Conservation (phyloP, 805 yeast species). For the Cyberlindnera maritima region DNA sequence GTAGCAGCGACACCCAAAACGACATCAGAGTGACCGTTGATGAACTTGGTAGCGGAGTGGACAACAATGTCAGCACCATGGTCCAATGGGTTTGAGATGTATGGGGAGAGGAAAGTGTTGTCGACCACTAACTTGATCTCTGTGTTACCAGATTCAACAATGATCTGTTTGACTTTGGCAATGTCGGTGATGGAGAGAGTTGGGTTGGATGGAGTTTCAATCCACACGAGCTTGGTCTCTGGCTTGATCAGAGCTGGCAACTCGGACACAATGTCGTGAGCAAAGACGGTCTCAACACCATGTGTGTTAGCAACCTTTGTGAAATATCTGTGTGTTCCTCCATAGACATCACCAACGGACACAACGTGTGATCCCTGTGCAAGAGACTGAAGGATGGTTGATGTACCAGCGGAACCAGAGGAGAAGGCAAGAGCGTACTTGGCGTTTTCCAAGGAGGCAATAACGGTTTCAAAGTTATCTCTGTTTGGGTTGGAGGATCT, state of each 20-base stretch:
- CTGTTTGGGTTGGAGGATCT: constrained; percentile 87
- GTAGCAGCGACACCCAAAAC: constrained; percentile 83
- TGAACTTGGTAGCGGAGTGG: constrained; percentile 87
- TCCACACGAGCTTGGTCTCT: constrained; percentile 78
- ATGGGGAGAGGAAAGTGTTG: constrained; percentile 87
- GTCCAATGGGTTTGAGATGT: constrained; percentile 77
- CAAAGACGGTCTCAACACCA: constrained; percentile 68
- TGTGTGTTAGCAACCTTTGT: constrained; percentile 80
- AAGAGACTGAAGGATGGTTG: constrained; percentile 69
- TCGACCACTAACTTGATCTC: constrained; percentile 71
- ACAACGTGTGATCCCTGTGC: constrained; percentile 72
- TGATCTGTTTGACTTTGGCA: constrained; percentile 52
- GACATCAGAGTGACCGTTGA: constrained; percentile 91
- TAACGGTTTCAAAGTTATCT: constrained; percentile 71
- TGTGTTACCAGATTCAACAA: constrained; percentile 47
- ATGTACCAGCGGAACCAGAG: constrained; percentile 87
- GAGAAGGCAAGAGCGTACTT: constrained; percentile 73
- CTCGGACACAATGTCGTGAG: constrained; percentile 60
- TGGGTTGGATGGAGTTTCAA: constrained; percentile 88
- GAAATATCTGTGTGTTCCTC: constrained; percentile 90
- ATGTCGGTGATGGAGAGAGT: constrained; percentile 80
- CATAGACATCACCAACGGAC: constrained; percentile 83
- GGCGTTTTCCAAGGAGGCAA: constrained; percentile 77
- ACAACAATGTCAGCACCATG: constrained; percentile 86
- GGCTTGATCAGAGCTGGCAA: constrained; percentile 52